Evolutionary conservation across 768 basidiomycete species (phyloP).

Genomic region (Rhizopogon rudus): DNA sequence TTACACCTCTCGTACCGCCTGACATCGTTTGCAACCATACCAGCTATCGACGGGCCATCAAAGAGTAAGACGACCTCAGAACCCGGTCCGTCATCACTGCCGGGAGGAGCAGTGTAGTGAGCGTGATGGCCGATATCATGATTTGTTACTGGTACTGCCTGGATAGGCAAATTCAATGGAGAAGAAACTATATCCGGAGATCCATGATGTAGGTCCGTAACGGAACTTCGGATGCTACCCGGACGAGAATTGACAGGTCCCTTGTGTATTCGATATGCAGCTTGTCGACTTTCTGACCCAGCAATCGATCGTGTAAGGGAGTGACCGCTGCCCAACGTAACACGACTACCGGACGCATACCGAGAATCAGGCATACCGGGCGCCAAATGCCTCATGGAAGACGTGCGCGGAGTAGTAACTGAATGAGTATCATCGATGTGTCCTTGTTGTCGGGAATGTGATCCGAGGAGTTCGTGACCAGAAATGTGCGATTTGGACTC

Average conservation of each 20-base stretch:
- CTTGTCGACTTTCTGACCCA: not conserved
- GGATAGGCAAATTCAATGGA: not conserved
- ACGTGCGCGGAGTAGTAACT: not conserved
- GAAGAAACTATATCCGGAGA: not conserved
- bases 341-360: not conserved
- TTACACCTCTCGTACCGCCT: slow-evolving; percentile 7
- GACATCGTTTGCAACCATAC: slow-evolving; percentile 10
- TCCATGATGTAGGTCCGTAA: no score
- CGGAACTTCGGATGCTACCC: not conserved
- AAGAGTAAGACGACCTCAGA: not conserved
- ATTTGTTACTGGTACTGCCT: not conserved
- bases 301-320: not conserved
- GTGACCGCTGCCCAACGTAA: not conserved
- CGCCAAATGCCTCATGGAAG: not conserved
- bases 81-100: slow-evolving; percentile 5
- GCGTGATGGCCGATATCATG: not conserved
- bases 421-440: not conserved
- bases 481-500: not conserved
- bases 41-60: slow-evolving; percentile 5
- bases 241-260: not conserved
- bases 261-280: not conserved
- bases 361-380: not conserved
- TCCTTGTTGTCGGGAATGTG: not conserved
- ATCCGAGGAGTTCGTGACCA: not conserved
- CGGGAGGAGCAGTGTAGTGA: slow-evolving; percentile 4